Percentiles rank a stretch among this genome's conserved stretches.
phyloP scores from a whole-genome alignment of 1,284 basidiomycete species.

The Laetiporus sulphureus region DNA sequence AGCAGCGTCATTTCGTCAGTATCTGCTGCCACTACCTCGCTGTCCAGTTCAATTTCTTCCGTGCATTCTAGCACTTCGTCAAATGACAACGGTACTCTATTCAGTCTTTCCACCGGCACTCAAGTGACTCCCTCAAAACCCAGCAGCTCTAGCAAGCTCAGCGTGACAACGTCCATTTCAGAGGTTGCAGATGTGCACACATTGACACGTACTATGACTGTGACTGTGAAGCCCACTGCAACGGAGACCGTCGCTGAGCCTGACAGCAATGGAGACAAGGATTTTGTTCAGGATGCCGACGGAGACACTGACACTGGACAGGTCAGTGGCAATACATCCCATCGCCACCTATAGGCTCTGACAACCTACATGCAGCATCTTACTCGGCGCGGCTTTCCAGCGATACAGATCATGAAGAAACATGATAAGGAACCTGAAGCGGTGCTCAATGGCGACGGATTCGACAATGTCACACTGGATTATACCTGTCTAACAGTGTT shows the following conservation, averaged over 20 bases:
- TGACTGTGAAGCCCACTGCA: conserved; percentile 8
- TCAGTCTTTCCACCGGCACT: conserved; percentile 1
- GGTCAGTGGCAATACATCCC: background rate
- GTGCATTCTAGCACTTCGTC: background rate
- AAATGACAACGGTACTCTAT: too few relatives aligned
- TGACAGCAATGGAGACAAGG: too few relatives aligned
- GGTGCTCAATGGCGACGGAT: conserved; percentile 29
- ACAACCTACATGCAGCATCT: background rate
- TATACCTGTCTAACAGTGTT: conserved; percentile 48
- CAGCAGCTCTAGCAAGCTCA: background rate
- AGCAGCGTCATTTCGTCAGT: conserved; percentile 1
- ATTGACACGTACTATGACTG: conserved; percentile 4
- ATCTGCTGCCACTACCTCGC: conserved; percentile 3
- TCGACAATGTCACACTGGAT: conserved; percentile 33
- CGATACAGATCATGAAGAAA: background rate
- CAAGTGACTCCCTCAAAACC: background rate
- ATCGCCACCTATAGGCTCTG: too few relatives aligned
- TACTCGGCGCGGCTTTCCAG: background rate
- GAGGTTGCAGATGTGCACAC: conserved; percentile 4
- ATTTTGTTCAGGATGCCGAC: too few relatives aligned
- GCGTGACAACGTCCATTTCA: background rate
- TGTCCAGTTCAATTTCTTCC: background rate
- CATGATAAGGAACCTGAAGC: conserved; percentile 25
- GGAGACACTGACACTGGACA: conserved; percentile 6
- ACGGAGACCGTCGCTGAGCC: conserved; percentile 7